Conservation (phyloP, 306 rosid species). For the Malus domestica region ASM211411v1 NC_041803.1:5861001-5861500, state of each 20-base stretch:
- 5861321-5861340: slow-evolving; percentile 43
- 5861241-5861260: slow-evolving; percentile 47
- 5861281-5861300: slow-evolving; percentile 43
- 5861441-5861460: not conserved
- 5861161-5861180: not conserved
- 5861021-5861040: slow-evolving; percentile 39
- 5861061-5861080: slow-evolving; percentile 17
- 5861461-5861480: not conserved
- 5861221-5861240: slow-evolving; percentile 41
- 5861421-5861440: not conserved
- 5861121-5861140: slow-evolving; percentile 17
- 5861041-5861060: slow-evolving; percentile 64
- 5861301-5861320: slow-evolving; percentile 26
- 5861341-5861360: slow-evolving; percentile 60
- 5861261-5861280: slow-evolving; percentile 50
- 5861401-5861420: not conserved
- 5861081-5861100: slow-evolving; percentile 22
- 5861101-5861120: not conserved
- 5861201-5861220: slow-evolving; percentile 57
- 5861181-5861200: slow-evolving; percentile 35
- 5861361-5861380: slow-evolving; percentile 41
- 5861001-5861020: slow-evolving; percentile 41
- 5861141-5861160: not conserved
- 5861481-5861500: slow-evolving; percentile 70
- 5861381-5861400: not conserved